These are phyloP conservation scores for Ogataea glucozyma DNA, from an alignment of 805 yeast genomes.

Conservation along the genomic window DNA sequence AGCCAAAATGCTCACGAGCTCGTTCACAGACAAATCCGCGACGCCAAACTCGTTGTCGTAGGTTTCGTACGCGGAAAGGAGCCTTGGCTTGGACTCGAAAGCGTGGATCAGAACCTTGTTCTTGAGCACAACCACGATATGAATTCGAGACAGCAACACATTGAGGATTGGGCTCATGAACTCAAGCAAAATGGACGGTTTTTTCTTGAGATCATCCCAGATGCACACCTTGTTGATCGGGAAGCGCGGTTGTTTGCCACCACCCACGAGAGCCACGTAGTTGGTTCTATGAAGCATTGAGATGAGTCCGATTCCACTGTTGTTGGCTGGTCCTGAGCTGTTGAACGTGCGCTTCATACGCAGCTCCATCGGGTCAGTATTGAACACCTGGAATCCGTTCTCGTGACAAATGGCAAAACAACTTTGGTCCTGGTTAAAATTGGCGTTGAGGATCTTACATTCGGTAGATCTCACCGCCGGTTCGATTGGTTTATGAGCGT, in stretches of 20 bases:
- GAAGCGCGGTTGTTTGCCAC: constrained; percentile 77
- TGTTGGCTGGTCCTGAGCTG: constrained; percentile 20
- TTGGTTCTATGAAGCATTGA: constrained; percentile 89
- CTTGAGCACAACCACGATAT: constrained; percentile 71
- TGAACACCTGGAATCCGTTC: constrained; percentile 80
- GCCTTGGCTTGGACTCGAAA: constrained; percentile 76
- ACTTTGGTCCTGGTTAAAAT: constrained; percentile 86
- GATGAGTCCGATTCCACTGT: constrained; percentile 68
- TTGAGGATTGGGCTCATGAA: constrained; percentile 75
- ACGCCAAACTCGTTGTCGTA: constrained; percentile 61
- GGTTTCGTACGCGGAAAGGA: constrained; percentile 65
- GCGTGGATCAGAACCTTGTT: constrained; percentile 74
- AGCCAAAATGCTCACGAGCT: constrained; percentile 49
- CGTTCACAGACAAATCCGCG: constrained; percentile 46
- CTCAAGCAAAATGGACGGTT: constrained; percentile 70
- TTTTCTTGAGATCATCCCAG: constrained; percentile 89
- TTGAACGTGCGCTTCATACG: constrained; percentile 60
- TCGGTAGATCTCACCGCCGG: constrained; percentile 18
- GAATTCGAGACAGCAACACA: constrained; percentile 70
- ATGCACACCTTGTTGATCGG: constrained; percentile 79
- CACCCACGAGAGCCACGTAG: constrained; percentile 87
- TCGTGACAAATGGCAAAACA: constrained; percentile 87
- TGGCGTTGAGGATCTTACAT: constrained; percentile 52
- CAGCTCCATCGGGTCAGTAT: constrained; percentile 81
- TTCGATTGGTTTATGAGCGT: constrained; percentile 35